Percentiles rank a stretch among this genome's conserved stretches.
These are phyloP conservation scores for Kodamaea plutei DNA, from an alignment of 1,139 yeast genomes.

Conservation along the genomic window DNA sequence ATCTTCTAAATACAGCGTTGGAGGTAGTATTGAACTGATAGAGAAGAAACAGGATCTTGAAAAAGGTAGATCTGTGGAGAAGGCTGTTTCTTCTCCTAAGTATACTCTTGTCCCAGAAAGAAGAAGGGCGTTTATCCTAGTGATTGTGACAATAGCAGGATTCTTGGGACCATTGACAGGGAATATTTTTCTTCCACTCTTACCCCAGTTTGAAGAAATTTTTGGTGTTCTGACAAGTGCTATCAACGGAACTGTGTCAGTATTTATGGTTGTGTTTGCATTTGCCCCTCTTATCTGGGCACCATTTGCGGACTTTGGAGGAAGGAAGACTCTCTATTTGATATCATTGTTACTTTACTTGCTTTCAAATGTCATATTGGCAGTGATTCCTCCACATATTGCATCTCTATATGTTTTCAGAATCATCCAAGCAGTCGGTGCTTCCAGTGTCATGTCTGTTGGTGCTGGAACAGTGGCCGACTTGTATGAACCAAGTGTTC, in stretches of 20 bases:
- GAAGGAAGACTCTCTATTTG: conserved; percentile 49
- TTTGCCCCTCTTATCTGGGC: conserved; percentile 56
- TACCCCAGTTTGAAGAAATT: conserved; percentile 43
- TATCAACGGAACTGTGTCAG: conserved; percentile 58
- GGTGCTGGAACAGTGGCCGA: conserved; percentile 59
- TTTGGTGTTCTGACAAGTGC: conserved; percentile 41
- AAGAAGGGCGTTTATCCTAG: conserved; percentile 24
- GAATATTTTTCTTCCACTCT: conserved; percentile 54
- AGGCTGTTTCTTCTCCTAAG: neutral
- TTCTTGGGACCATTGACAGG: conserved; percentile 60
- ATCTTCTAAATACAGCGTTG: neutral
- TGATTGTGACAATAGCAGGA: conserved; percentile 45
- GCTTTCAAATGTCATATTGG: conserved; percentile 45
- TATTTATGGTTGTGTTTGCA: conserved; percentile 54
- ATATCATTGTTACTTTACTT: conserved; percentile 41
- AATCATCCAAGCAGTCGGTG: conserved; percentile 52
- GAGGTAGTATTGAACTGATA: too few relatives aligned
- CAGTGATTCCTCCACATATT: conserved; percentile 46
- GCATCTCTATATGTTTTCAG: conserved; percentile 42
- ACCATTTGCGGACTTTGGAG: conserved; percentile 53
- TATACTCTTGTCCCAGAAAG: conserved; percentile 7
- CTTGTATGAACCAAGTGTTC: conserved; percentile 39
- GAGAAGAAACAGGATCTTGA: too few relatives aligned
- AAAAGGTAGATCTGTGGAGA: too few relatives aligned
- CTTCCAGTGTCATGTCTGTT: conserved; percentile 50